Evolutionary conservation across 2,329 filamentous ascomycete genomes (phyloP), one percentile per base, ranked within the genome.

Genomic region (Leptographium procerum): DNA sequence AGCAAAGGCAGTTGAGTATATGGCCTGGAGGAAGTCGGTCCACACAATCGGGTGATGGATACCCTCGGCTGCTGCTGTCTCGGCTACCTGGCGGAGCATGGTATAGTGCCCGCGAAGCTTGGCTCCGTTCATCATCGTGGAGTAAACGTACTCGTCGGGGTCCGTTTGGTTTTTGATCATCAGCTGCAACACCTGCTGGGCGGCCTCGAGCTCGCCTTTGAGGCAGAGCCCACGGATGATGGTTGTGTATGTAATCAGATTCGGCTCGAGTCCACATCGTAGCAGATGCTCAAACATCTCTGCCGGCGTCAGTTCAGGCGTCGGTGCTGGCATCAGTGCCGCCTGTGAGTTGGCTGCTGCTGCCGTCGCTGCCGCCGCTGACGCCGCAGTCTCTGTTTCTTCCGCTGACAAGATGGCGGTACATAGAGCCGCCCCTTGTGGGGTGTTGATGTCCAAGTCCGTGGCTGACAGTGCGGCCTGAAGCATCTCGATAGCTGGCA

Each of bases 201-300:
- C 87, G 3, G 83, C 81, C 43, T 79, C 74, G 9, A 82, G 68
- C 64, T 89, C 81, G 13, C 80, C 79, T n/a, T 77, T 80, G 59
- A 83, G 75, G 65, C 87, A 82, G 19, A 91, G 83, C 59, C 89
- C 88, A 45, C 83, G 78, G 57, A 96, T 80, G 60, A 90, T 73
- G 51, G 87, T 77, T 19, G 86, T 87, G 66, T 87, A 82, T 13
- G 78, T 77, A 59, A 83, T 72, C 16, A 81, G 71, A 62, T 88
- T 87, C 28, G 87, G 82, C 24, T 74, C 73, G 53, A 88, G 72
- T 1, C 86, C 87, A n/a, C 78, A 70, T 24, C 79, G 72, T 13
- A 87, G 69, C 55, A 91, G 75, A 10, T 72, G 69, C 56, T 80
- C 73, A 26, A 86, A 78, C 6, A 86, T 72, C 6, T 75, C 70